Evolutionary conservation across 345 rosid species (phyloP), one percentile per base, ranked within the genome.

Genomic region (Eucalyptus microcorys): DNA sequence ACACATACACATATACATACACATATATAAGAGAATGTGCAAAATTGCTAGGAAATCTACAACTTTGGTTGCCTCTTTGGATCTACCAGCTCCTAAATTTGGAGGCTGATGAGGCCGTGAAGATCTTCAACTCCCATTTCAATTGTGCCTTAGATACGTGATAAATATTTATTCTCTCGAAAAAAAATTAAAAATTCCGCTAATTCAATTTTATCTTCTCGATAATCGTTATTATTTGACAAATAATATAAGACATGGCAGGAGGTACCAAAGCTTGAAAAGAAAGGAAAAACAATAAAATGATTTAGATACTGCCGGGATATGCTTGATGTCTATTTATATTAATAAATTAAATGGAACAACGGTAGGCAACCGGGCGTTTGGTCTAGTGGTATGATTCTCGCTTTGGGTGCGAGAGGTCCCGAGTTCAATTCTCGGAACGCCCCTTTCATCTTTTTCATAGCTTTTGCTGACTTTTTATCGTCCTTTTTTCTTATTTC

Each of bases 371-470:
- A 52, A 52, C 5, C 8, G 95, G 97, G 95, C 95, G 94, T 95
- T 94, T 95, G 96, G 97, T 95, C 95, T 94, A 96, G 97, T 96
- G 96, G 97, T 94, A 96, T 96, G 97, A 95, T 96, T 95, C 96
- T 96, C 91, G 95, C 97, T 96, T 95, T 94, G 98, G 97, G 96
- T 96, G 99, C 96, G 94, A 97, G 97, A 95, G 97, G 97, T 96
- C 97, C 94, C 91, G 94, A 96, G 97, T 96, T 95, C 92, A 92
- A 95, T 96, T 96, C 98, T 95, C 95, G 92, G 95, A 95, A 95
- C 92, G 96, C 95, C 98, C 96, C 96, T 2, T 71, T 71, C 45
- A 10, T 37, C 27, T 19, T 71, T 30, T 32, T 16, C 24, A n/a
- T 7, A 66, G 7, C 10, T 66, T 34, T 66, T 32, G 42, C 80